These are phyloP conservation scores for Pholiota microspora DNA, from an alignment of 768 basidiomycete species.

Conservation along the genomic window DNA sequence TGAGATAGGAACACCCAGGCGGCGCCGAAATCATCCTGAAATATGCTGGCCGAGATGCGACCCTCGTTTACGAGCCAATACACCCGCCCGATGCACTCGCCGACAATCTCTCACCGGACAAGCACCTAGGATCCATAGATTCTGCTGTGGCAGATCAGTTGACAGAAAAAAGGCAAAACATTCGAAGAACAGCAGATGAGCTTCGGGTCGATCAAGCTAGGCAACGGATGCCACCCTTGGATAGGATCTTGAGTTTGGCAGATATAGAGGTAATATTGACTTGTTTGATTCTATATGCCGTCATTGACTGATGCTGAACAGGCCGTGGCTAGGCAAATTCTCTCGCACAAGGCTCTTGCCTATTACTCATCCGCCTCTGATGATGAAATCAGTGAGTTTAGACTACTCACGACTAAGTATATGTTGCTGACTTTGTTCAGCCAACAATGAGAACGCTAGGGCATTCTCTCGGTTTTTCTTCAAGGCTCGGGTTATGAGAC, in stretches of 20 bases:
- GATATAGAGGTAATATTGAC: slow-evolving; percentile 72
- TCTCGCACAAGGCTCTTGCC: slow-evolving; percentile 74
- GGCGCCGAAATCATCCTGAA: slow-evolving; percentile 79
- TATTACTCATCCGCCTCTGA: slow-evolving; percentile 89
- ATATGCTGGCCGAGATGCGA: slow-evolving; percentile 87
- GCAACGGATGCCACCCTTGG: slow-evolving; percentile 60
- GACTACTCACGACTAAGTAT: not conserved
- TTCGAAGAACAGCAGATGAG: slow-evolving; percentile 65
- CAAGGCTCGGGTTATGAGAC: slow-evolving; percentile 74
- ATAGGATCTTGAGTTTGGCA: slow-evolving; percentile 66
- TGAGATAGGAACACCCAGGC: slow-evolving; percentile 69
- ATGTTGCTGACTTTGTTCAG: slow-evolving; percentile 34
- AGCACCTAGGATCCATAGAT: slow-evolving; percentile 70
- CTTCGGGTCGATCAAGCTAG: slow-evolving; percentile 62
- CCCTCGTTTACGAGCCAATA: slow-evolving; percentile 71
- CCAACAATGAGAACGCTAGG: slow-evolving; percentile 64
- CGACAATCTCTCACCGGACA: slow-evolving; percentile 64
- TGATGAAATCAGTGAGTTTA: slow-evolving; percentile 69
- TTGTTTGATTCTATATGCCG: slow-evolving; percentile 1
- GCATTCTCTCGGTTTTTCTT: slow-evolving; percentile 90
- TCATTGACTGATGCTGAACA: slow-evolving; percentile 24
- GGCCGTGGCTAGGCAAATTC: slow-evolving; percentile 68
- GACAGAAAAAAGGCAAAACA: slow-evolving; percentile 34
- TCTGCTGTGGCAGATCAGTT: slow-evolving; percentile 39
- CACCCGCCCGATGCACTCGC: slow-evolving; percentile 83